Base-by-base conservation (phyloP, 179 eudicot genomes). In the Camellia oleifera region DNA sequence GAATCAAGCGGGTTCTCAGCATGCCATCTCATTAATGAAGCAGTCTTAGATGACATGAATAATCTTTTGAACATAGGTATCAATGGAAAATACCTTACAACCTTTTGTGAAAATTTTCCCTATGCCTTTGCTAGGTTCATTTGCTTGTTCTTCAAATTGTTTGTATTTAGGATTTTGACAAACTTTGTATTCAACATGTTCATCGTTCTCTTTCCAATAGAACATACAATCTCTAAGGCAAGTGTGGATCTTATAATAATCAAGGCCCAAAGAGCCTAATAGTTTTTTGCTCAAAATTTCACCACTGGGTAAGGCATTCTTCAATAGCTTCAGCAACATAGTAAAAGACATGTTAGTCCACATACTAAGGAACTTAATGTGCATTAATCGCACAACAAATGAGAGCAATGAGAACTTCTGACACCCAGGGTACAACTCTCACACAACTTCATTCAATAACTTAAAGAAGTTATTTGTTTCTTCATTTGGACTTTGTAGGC, bases 11-110 rank as follows among this genome's bases (percentile, higher is more conserved):
- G 65, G 11, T 58, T 58, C 64, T 40, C 66, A 0, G 40, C 67
- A 58, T 74, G 66, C 77, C 77, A 74, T 23, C 4, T 74, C 77
- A 74, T 74, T 13, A 56, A 26, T 26, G 32, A 26, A 26, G 32
- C 32, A 26, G 1, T 26, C 32, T 26, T 26, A 26, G 32, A 26
- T 5, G 66, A 58, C 15, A 60, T 54, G 20, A 23, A 74, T 8
- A 74, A 23, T 74, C 65, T 10, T 20, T 74, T 26, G 0, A 74
- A 13, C n/a, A 18, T 74, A n/a, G 77, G 77, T 26, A 57, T 74
- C 11, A 74, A 40, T 5, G 66, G 77, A 32, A 74, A 57, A 5
- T 74, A 40, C 6, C 52, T 26, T 12, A 53, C 50, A 5, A 26
- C 13, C 44, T 74, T 74, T 12, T 32, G 2, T 2, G 50, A 10